Conservation (phyloP, 257 asterid genomes). For the Nicotiana noctiflora region DNA sequence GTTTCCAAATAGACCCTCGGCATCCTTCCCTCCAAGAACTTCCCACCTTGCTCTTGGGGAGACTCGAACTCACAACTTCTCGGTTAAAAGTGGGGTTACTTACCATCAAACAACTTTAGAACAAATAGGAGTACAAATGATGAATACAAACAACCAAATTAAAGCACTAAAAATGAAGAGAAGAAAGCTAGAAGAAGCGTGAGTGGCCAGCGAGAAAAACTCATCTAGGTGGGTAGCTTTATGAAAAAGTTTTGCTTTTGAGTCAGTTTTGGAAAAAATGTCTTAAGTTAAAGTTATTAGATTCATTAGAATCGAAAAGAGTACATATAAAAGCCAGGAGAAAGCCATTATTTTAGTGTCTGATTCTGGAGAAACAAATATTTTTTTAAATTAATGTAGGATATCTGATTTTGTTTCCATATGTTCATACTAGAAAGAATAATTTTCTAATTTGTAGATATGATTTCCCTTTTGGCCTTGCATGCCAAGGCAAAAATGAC, state of each 20-base stretch:
- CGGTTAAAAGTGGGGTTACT: no score
- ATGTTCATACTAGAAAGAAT: neutral
- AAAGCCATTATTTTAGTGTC: neutral
- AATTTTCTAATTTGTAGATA: neutral
- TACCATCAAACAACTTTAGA: no score
- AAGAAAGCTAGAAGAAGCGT: neutral
- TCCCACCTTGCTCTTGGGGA: no score
- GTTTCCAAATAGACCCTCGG: no score
- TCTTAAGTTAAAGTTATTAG: neutral
- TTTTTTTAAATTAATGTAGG: neutral
- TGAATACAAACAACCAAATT: neutral
- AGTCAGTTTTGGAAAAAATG: neutral
- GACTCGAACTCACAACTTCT: no score
- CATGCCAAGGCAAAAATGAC: neutral
- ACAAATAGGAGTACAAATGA: neutral
- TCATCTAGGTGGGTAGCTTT: neutral
- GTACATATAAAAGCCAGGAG: neutral
- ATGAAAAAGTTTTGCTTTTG: neutral
- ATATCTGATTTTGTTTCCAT: neutral
- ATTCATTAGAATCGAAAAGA: neutral
- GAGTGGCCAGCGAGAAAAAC: neutral
- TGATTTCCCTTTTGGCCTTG: neutral
- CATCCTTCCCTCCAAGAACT: no score
- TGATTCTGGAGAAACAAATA: neutral
- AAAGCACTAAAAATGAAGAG: neutral